These are phyloP conservation scores for Macadamia tetraphylla DNA, from an alignment of 164 flowering plant genomes.

Conservation along the genomic window DNA sequence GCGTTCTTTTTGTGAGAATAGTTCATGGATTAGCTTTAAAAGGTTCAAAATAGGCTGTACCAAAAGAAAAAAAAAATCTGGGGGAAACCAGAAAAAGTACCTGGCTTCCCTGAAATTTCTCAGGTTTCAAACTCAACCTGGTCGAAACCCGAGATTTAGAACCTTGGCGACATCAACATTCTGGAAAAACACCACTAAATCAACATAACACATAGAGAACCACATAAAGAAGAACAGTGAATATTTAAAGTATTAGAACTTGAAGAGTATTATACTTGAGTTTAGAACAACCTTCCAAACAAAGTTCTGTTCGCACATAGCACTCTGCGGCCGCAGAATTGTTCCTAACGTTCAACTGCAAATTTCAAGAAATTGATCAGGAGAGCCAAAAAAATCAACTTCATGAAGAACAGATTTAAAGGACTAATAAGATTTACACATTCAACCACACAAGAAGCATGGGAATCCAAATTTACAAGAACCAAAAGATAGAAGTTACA, in stretches of 20 bases:
- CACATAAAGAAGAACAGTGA: neutral
- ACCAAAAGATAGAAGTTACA: neutral
- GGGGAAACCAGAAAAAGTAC: too few relatives aligned
- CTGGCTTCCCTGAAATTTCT: too few relatives aligned
- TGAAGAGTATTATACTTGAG: neutral
- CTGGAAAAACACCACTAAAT: neutral
- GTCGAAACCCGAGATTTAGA: too few relatives aligned
- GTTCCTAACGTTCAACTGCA: constrained; percentile 90
- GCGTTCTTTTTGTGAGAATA: too few relatives aligned
- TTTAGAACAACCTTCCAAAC: constrained; percentile 75
- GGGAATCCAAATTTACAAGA: neutral
- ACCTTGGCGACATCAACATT: too few relatives aligned
- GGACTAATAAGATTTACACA: neutral
- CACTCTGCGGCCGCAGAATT: constrained; percentile 98
- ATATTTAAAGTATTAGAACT: constrained; percentile 3
- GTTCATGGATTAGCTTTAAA: too few relatives aligned
- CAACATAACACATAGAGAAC: neutral
- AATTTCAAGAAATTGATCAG: constrained; percentile 10
- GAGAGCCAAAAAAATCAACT: neutral
- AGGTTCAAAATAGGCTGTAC: too few relatives aligned
- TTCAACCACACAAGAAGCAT: neutral
- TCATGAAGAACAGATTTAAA: too few relatives aligned
- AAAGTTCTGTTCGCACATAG: constrained; percentile 73
- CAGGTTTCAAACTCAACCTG: too few relatives aligned
- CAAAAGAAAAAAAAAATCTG: too few relatives aligned